These are phyloP conservation scores for Rutstroemia sp. DNA, from an alignment of 2,329 filamentous ascomycete species.

Conservation along the genomic window DNA sequence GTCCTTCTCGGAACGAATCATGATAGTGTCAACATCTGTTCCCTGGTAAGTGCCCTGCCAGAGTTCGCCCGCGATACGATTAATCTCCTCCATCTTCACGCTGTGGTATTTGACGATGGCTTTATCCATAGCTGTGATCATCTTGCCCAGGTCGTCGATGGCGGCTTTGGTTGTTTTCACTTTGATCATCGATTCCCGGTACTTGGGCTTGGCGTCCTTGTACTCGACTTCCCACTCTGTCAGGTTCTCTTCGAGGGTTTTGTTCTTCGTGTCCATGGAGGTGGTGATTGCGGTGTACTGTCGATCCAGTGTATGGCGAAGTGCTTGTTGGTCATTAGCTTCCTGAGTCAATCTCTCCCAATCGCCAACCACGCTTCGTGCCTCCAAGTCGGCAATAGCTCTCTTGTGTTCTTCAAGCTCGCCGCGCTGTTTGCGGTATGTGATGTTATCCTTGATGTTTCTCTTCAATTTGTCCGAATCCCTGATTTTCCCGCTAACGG, in stretches of 20 bases:
- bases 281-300: slow-evolving; percentile 70
- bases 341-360: slow-evolving; percentile 67
- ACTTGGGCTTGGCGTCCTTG: slow-evolving; percentile 70
- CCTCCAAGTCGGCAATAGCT: slow-evolving; percentile 69
- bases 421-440: slow-evolving; percentile 68
- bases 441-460: slow-evolving; percentile 82
- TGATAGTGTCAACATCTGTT: slow-evolving; percentile 92
- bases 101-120: slow-evolving; percentile 97
- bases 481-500: slow-evolving; percentile 67
- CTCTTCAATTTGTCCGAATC: slow-evolving; percentile 78
- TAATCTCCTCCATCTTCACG: slow-evolving; percentile 98
- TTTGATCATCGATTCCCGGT: slow-evolving; percentile 81
- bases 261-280: slow-evolving; percentile 75
- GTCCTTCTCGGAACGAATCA: slow-evolving; percentile 89
- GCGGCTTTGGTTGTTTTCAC: slow-evolving; percentile 89
- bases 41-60: slow-evolving; percentile 97
- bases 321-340: slow-evolving; percentile 57
- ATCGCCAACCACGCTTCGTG: slow-evolving; percentile 75
- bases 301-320: slow-evolving; percentile 62
- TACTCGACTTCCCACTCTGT: slow-evolving; percentile 82
- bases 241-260: slow-evolving; percentile 65
- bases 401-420: slow-evolving; percentile 57
- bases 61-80: slow-evolving; percentile 88
- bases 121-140: slow-evolving; percentile 78
- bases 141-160: slow-evolving; percentile 81